Evolutionary conservation across 2,329 filamentous ascomycete genomes (phyloP).

Genomic region (Daldinia sp.): DNA sequence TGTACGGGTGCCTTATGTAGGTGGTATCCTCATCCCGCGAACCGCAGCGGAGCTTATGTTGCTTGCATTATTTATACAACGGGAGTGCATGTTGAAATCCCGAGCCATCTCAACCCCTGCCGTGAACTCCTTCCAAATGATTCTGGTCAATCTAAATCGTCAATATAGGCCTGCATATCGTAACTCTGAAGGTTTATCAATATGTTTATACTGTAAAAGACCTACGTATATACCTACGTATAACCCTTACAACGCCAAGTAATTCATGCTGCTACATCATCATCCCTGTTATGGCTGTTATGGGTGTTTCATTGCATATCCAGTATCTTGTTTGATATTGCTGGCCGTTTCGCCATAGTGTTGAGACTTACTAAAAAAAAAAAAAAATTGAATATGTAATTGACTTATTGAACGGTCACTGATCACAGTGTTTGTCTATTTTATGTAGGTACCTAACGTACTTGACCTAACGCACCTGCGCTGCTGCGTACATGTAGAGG

Average conservation of each 20-base stretch:
- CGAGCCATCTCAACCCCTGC: slow-evolving; percentile 39
- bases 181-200: slow-evolving; percentile 34
- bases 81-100: slow-evolving; percentile 37
- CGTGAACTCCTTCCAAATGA: slow-evolving; percentile 35
- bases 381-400: slow-evolving; percentile 7
- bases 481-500: slow-evolving; percentile 4
- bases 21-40: slow-evolving; percentile 36
- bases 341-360: slow-evolving; percentile 27
- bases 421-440: neutral
- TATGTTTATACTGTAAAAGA: slow-evolving; percentile 13
- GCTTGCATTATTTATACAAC: slow-evolving; percentile 41
- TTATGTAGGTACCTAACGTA: slow-evolving; percentile 9
- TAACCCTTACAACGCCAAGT: slow-evolving; percentile 36
- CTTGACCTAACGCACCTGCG: neutral
- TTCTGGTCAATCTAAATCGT: slow-evolving; percentile 33
- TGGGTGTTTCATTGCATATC: slow-evolving; percentile 38
- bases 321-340: slow-evolving; percentile 27
- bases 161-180: slow-evolving; percentile 27
- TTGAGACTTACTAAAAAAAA: slow-evolving; percentile 35
- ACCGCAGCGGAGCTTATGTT: slow-evolving; percentile 43
- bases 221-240: slow-evolving; percentile 21
- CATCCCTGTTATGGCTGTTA: slow-evolving; percentile 25
- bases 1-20: slow-evolving; percentile 34
- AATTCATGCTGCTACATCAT: slow-evolving; percentile 39
- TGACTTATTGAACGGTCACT: slow-evolving; percentile 5